A percentile compares a stretch with the other conserved stretches of the same genome.
Evolutionary conservation across 257 asterid species (phyloP).

Genomic region (Nicotiana attenuata): DNA sequence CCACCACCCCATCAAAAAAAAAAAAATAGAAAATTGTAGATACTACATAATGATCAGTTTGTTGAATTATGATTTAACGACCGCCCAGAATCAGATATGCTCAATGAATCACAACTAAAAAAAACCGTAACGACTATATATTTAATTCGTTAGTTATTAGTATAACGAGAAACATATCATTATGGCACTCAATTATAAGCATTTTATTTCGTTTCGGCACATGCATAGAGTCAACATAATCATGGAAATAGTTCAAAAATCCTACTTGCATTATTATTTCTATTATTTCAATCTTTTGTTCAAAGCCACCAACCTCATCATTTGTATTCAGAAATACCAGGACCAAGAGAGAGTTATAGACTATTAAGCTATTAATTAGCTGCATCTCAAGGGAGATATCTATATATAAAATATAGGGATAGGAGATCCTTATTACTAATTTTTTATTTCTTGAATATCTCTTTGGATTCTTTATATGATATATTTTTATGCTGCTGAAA

Average conservation of each 20-base stretch:
- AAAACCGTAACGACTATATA: background rate
- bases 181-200: background rate
- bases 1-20: too few species aligned
- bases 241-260: background rate
- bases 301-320: background rate
- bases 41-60: background rate
- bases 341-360: background rate
- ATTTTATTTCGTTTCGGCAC: background rate
- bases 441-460: too few species aligned
- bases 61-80: background rate
- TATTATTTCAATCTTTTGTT: background rate
- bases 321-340: background rate
- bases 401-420: background rate
- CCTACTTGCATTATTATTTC: background rate
- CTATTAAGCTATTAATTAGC: too few species aligned
- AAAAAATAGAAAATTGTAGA: background rate
- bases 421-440: background rate
- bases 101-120: background rate
- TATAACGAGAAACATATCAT: background rate
- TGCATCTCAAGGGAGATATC: background rate
- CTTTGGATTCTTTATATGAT: too few species aligned
- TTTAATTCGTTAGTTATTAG: background rate
- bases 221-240: slow-evolving; percentile 8
- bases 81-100: background rate
- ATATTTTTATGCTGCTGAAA: too few species aligned